Conservation (phyloP, 352 stramenopile genomes). For the Phytophthora lateralis region DNA sequence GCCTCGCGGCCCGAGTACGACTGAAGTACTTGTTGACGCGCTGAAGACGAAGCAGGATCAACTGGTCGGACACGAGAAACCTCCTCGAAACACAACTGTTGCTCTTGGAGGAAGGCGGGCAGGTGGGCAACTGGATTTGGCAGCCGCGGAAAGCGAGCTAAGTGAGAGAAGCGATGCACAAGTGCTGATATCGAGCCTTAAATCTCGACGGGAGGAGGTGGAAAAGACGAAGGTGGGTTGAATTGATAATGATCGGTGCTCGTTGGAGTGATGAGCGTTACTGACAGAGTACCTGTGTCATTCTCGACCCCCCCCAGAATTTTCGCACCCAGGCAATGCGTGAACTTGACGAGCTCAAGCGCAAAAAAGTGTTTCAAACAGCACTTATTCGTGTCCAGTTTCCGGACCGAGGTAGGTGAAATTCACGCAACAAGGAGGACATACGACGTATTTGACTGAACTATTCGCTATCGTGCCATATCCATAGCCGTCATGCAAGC, state of each 20-base stretch:
- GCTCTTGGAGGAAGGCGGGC: slow-evolving; percentile 32
- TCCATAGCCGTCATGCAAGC: slow-evolving; percentile 74
- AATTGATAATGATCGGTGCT: slow-evolving; percentile 4
- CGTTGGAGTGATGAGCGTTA: not conserved
- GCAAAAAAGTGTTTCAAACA: slow-evolving; percentile 80
- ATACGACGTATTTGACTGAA: slow-evolving; percentile 1
- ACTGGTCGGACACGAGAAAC: slow-evolving; percentile 62
- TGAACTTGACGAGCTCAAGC: slow-evolving; percentile 85
- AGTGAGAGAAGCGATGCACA: slow-evolving; percentile 61
- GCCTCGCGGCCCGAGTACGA: slow-evolving; percentile 76
- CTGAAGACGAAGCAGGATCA: slow-evolving; percentile 82
- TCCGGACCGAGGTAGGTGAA: slow-evolving; percentile 70
- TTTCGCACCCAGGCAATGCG: slow-evolving; percentile 89
- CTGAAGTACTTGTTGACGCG: slow-evolving; percentile 74
- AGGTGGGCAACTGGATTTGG: slow-evolving; percentile 15
- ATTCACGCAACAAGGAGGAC: not conserved
- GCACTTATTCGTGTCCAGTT: slow-evolving; percentile 85
- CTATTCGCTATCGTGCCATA: not conserved
- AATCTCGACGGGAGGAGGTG: slow-evolving; percentile 66
- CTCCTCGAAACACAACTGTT: slow-evolving; percentile 69
- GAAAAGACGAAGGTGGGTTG: slow-evolving; percentile 75
- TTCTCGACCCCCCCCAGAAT: slow-evolving; percentile 41
- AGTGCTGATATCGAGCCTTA: slow-evolving; percentile 79
- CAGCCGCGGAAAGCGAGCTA: slow-evolving; percentile 31
- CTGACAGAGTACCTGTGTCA: not conserved